These are phyloP conservation scores for Thraustotheca clavata DNA, from an alignment of 352 stramenopile species.

Conservation along the genomic window DNA sequence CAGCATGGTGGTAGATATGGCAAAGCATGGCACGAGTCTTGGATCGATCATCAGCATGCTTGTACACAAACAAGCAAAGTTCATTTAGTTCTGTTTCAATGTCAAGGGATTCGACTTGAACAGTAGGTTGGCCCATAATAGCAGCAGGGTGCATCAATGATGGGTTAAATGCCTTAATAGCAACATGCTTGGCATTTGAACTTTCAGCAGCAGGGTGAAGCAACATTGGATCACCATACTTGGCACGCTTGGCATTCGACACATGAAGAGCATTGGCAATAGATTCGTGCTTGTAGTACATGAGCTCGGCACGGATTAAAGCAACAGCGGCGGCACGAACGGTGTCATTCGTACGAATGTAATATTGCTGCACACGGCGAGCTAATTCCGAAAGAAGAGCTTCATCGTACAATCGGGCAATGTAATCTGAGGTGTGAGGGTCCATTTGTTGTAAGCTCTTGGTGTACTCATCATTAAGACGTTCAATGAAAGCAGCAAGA, in stretches of 20 bases:
- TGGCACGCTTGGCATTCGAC: constrained; percentile 67
- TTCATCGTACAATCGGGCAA: constrained; percentile 91
- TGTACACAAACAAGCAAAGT: constrained; percentile 91
- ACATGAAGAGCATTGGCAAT: constrained; percentile 78
- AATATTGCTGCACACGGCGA: constrained; percentile 86
- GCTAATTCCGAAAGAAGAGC: constrained; percentile 83
- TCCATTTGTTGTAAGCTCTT: constrained; percentile 97
- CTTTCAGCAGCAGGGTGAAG: constrained; percentile 85
- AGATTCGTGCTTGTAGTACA: constrained; percentile 96
- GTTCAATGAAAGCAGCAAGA: constrained; percentile 83
- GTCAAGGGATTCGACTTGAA: constrained; percentile 48
- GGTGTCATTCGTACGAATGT: constrained; percentile 63
- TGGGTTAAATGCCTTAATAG: constrained; percentile 46
- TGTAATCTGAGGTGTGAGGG: constrained; percentile 94
- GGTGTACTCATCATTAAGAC: constrained; percentile 96
- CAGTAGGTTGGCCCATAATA: constrained; percentile 54
- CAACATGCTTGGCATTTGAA: constrained; percentile 29
- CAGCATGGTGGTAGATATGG: constrained; percentile 96
- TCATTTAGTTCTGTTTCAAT: constrained; percentile 79
- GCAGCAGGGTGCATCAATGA: constrained; percentile 65
- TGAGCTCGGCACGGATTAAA: constrained; percentile 90
- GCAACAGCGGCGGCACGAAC: constrained; percentile 81
- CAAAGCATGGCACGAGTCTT: constrained; percentile 97
- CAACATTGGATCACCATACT: constrained; percentile 76
- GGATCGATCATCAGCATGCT: constrained; percentile 86